A percentile compares a stretch with the other conserved stretches of the same genome.
phyloP scores from a whole-genome alignment of 257 asterid genomes.

The Petunia secreta region DNA sequence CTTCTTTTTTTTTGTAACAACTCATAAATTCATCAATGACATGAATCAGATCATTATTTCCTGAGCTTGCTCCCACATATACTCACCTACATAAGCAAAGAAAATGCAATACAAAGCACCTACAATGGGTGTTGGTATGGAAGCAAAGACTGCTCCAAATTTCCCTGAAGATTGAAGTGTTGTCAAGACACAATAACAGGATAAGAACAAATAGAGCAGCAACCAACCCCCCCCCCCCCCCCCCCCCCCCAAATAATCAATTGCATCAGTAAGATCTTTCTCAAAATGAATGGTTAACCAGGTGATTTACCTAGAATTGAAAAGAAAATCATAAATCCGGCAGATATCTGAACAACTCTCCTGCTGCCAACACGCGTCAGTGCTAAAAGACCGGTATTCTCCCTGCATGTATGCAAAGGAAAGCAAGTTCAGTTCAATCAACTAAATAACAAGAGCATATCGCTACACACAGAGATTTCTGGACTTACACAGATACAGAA shows the following conservation, averaged over 20 bases:
- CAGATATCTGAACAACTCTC: slow-evolving; percentile 93
- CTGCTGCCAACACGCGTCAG: slow-evolving; percentile 93
- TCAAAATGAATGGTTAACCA: neutral
- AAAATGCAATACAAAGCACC: slow-evolving; percentile 88
- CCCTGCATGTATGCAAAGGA: slow-evolving; percentile 44
- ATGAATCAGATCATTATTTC: neutral
- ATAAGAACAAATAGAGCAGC: neutral
- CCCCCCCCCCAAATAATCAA: neutral
- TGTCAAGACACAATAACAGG: neutral
- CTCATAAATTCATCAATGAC: neutral
- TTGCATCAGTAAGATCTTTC: neutral
- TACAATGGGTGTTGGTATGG: slow-evolving; percentile 87
- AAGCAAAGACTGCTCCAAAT: slow-evolving; percentile 94
- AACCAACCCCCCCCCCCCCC: too few relatives aligned
- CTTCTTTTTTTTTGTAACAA: neutral
- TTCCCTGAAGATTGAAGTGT: slow-evolving; percentile 54
- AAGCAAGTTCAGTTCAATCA: neutral
- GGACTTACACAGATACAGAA: slow-evolving; percentile 83
- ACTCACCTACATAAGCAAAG: slow-evolving; percentile 89
- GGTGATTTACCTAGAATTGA: slow-evolving; percentile 70
- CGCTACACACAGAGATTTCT: slow-evolving; percentile 4
- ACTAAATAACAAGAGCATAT: neutral
- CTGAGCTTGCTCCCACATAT: neutral
- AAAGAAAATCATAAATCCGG: slow-evolving; percentile 96
- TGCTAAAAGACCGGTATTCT: slow-evolving; percentile 90